Conservation (phyloP, 2,329 filamentous ascomycete species). For the Ustilaginoidea virens region DNA sequence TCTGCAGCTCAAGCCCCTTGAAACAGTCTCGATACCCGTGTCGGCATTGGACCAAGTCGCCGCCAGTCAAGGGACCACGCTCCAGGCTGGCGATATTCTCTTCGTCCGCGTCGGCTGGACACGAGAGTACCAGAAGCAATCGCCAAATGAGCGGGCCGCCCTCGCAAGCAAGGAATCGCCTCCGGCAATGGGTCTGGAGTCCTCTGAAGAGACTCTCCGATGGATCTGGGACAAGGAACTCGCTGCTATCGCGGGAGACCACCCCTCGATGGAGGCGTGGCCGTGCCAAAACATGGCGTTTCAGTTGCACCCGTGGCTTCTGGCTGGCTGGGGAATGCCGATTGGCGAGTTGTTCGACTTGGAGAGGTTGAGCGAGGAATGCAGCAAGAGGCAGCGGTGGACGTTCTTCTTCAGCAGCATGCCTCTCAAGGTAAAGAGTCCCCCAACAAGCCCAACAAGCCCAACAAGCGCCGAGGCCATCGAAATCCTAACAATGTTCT, state of each 20-base stretch:
- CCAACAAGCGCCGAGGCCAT: too few relatives aligned
- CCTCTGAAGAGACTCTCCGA: constrained; percentile 28
- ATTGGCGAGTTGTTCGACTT: constrained; percentile 35
- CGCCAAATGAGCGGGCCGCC: constrained; percentile 19
- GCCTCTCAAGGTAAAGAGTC: constrained; percentile 15
- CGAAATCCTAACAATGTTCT: too few relatives aligned
- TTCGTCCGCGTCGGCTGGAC: constrained; percentile 39
- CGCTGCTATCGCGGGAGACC: constrained; percentile 39
- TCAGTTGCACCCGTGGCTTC: constrained; percentile 26
- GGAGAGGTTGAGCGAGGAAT: constrained; percentile 20
- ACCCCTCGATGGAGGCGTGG: constrained; percentile 35
- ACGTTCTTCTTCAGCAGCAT: constrained; percentile 25
- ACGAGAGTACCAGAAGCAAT: constrained; percentile 23
- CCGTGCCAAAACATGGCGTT: constrained; percentile 18
- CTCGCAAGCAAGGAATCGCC: constrained; percentile 16
- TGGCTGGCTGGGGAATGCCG: constrained; percentile 35
- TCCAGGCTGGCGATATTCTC: constrained; percentile 37
- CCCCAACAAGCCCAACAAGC: too few relatives aligned
- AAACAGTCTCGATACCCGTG: constrained; percentile 25
- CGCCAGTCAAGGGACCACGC: constrained; percentile 23
- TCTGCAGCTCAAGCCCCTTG: constrained; percentile 22
- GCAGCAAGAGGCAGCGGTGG: constrained; percentile 17
- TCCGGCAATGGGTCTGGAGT: constrained; percentile 27
- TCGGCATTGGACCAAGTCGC: constrained; percentile 27
- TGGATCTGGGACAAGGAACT: constrained; percentile 44